Base-by-base conservation (phyloP, 345 rosid species). In the Isatis tinctoria region DNA sequence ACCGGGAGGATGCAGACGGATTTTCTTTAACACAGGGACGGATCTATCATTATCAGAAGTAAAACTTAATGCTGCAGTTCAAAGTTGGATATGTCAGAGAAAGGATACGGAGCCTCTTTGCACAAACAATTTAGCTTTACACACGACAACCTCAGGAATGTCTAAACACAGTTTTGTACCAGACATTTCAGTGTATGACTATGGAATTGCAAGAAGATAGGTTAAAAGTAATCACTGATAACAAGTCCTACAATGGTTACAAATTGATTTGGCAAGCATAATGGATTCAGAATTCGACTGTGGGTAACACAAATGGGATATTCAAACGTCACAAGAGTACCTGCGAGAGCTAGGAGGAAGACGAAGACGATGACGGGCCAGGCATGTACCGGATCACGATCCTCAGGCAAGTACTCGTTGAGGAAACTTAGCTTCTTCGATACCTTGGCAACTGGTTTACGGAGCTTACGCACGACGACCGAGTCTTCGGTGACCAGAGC, bases 321-420 rank as follows among this genome's bases (percentile, higher is more conserved):
- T 22, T 2, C 24, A 22, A 22, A 22, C 1, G 24, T 22, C 24
- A 22, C 1, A 22, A 22, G 1, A 22, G 24, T 22, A 94, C 98
- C 96, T 73, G 93, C 60, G 64, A 91, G 88, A n/a, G 97, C 90
- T n/a, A 91, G 72, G 57, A 91, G 63, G 65, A 71, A 79, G 67
- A 87, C 96, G 70, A 85, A 82, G 79, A 91, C 54, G 60, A 94
- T 77, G 36, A 94, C 88, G 36, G 93, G 90, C 98, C 98, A 94
- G 27, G 93, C 93, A 37, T 84, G 92, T 60, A 64, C 79, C 0
- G 97, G 98, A 82, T 94, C 89, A 73, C 96, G 96, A 87, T 94
- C 98, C 87, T 94, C 98, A 8, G 98, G 97, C 82, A 94, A 87
- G 45, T 76, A 90, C 69, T 94, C 96, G 18, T 94, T 94, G 79